Base-by-base conservation (phyloP, 1,139 yeast genomes). In the Geotrichum bryndzae region DNA sequence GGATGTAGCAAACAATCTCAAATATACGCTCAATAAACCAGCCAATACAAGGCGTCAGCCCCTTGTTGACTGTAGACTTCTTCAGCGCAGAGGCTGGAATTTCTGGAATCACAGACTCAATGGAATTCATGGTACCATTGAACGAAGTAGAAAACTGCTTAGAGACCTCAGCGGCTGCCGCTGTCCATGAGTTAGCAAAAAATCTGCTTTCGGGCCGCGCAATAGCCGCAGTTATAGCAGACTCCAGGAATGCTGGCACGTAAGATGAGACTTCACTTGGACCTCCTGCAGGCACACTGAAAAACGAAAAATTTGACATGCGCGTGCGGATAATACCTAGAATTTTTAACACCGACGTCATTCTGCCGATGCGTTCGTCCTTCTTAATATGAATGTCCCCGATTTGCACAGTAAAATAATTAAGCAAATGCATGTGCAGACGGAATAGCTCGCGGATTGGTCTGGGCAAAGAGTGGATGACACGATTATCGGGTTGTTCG, bases 161-260 rank as follows among this genome's bases (percentile, higher is more conserved):
- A 54, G 72, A 67, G 25, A 74, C 70, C 38, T 75, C 73, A 22
- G 75, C 73, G 2, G 81, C 74, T 23, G 91, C 83, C 1, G 85
- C 80, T 61, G 82, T 72, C 96, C 96, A 90, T 13, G 85, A 77
- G 61, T 79, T 78, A 2, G 86, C 79, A 71, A 83, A 90, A 38
- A 79, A 74, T 66, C 99, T 80, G 56, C 94, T 84, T 69, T 89
- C 96, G 0, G 97, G 96, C 0, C 92, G 80, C 56, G 90, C 78
- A 29, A 92, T 82, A 0, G 92, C 92, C 67, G 88, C 84, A 0
- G 84, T 78, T 45, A 92, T 79, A 7, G 96, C 91, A 6, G 92
- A 80, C 71, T 92, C 98, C 61, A 94, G 79, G 71, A 92, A 87
- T 1, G 96, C 87, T 1, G 98, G 97, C 25, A 92, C 84, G 64